These are phyloP conservation scores for Mortierella sp. DNA, from an alignment of 371 early-diverging fungal genomes.

Conservation along the genomic window DNA sequence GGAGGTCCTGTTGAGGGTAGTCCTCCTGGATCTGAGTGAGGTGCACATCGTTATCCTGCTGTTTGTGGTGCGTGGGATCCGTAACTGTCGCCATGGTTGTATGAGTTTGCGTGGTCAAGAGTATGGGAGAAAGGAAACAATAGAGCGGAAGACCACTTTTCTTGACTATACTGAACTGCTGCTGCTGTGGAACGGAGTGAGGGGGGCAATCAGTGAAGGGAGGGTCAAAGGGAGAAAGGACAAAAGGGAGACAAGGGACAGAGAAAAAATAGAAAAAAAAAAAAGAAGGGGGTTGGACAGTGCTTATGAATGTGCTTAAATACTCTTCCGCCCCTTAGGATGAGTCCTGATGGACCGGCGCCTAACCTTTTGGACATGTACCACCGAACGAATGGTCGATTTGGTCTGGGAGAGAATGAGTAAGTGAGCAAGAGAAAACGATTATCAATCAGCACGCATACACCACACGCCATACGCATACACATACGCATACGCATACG, in stretches of 20 bases:
- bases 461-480: background rate
- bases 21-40: conserved; percentile 1
- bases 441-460: background rate
- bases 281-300: background rate
- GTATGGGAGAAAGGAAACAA: background rate
- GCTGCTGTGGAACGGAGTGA: background rate
- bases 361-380: background rate
- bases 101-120: background rate
- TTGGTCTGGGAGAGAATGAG: background rate
- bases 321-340: background rate
- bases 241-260: background rate
- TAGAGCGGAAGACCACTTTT: background rate
- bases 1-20: conserved; percentile 33
- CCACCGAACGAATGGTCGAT: background rate
- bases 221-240: background rate
- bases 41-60: background rate
- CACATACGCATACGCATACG: background rate
- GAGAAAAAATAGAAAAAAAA: background rate
- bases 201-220: background rate
- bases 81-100: background rate
- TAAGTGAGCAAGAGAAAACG: background rate
- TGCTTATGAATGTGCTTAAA: background rate
- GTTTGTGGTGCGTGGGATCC: background rate
- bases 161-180: background rate
- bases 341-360: background rate